Percentiles rank a stretch among this genome's conserved stretches.
phyloP scores from a whole-genome alignment of 2,329 filamentous ascomycete species.

The Talaromyces sp. region DNA sequence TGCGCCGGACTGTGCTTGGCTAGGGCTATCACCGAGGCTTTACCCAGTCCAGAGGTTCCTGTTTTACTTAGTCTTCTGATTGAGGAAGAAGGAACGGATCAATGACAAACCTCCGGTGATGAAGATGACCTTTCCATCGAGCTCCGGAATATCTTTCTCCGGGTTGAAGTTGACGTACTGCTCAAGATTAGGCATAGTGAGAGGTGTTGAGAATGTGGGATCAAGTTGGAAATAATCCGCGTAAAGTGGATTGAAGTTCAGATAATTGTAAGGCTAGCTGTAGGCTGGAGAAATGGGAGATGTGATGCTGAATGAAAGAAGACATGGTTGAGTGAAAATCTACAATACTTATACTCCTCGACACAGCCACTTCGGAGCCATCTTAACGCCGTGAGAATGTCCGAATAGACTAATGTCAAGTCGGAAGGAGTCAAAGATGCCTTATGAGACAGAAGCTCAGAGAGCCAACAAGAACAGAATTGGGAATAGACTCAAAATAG shows the following conservation, averaged over 20 bases:
- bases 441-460: neutral
- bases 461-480: too few species aligned
- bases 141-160: slow-evolving; percentile 32
- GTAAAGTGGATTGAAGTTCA: neutral
- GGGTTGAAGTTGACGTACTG: slow-evolving; percentile 28
- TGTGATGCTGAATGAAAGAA: neutral
- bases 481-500: too few species aligned
- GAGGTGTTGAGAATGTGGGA: neutral
- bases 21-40: slow-evolving; percentile 40
- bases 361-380: neutral
- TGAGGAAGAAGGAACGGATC: neutral
- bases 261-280: neutral
- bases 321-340: neutral
- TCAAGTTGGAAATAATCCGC: neutral
- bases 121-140: slow-evolving; percentile 33
- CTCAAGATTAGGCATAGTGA: slow-evolving; percentile 15
- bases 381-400: neutral
- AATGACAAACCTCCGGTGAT: slow-evolving; percentile 33
- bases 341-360: slow-evolving; percentile 7
- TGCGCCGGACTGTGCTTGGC: slow-evolving; percentile 40
- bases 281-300: neutral
- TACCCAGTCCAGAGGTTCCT: slow-evolving; percentile 50
- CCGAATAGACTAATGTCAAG: neutral
- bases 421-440: neutral
- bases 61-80: neutral